These are phyloP conservation scores for Cornus controversa DNA, from an alignment of 148 eudicot species.

Conservation along the genomic window DNA sequence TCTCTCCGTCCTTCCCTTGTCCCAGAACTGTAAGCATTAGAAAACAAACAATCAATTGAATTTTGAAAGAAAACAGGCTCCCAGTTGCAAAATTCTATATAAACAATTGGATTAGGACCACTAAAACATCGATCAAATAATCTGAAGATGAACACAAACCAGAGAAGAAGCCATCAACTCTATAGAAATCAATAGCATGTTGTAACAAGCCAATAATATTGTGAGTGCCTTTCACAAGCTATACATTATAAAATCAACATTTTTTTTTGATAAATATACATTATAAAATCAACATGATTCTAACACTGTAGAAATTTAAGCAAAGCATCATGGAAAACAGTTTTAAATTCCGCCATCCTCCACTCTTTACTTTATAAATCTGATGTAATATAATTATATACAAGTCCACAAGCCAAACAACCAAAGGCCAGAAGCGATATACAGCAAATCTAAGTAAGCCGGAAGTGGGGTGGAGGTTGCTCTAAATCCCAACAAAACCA, in stretches of 20 bases:
- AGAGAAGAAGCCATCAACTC: not conserved
- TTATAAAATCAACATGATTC: not conserved
- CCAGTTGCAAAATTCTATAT: not conserved
- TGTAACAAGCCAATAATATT: not conserved
- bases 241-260: no score
- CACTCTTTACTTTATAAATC: no score
- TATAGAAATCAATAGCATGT: not conserved
- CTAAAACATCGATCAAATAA: not conserved
- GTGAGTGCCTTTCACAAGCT: not conserved
- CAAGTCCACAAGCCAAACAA: not conserved
- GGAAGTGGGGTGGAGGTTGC: not conserved
- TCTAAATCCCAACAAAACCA: not conserved
- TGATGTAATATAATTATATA: not conserved
- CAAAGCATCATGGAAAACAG: not conserved
- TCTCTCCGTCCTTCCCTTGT: constrained; percentile 10
- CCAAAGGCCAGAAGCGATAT: not conserved
- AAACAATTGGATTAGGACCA: not conserved
- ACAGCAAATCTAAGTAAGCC: not conserved
- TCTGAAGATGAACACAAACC: not conserved
- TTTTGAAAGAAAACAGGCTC: not conserved
- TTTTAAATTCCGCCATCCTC: not conserved
- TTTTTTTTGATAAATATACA: no score
- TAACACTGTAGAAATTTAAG: not conserved
- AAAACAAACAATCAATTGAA: not conserved
- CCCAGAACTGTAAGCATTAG: constrained; percentile 20